Base-by-base conservation (phyloP, 345 rosid species). In the Rubroshorea leprosula region DNA sequence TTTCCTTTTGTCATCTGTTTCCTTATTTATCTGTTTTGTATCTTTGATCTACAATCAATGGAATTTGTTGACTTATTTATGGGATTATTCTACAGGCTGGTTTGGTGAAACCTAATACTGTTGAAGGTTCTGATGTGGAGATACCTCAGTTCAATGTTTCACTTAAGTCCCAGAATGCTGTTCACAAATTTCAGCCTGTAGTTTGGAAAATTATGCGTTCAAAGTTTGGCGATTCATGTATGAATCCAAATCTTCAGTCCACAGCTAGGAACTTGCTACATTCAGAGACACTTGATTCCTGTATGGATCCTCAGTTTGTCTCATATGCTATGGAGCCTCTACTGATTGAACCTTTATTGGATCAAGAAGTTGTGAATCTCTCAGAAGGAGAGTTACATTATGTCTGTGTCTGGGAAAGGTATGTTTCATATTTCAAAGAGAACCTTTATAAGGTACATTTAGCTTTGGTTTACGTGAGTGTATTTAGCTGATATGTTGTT, bases 311-410 rank as follows among this genome's bases (percentile, higher is more conserved):
- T 41, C 99, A 90, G 60, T 94, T 94, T 76, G 77, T 84, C 14
- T 94, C 99, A 51, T 97, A 94, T 72, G 97, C 87, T 64, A 90
- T 90, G 97, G 90, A 87, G 58, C 99, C 99, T 54, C 97, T 90
- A 61, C 95, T 85, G 59, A 90, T 94, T 44, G 99, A 94, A 69
- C 97, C 90, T 72, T 61, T 90, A 62, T 83, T 90, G 96, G 97
- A 94, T 77, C 99, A 87, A 69, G 86, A 87, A 83, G 94, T 93
- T 20, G 77, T 78, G 35, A 93, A 90, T 76, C 94, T 93, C 26
- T 93, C 99, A 38, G 99, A 97, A 65, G 99, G 99, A 76, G 99
- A 93, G 76, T 93, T 73, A 96, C 97, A 23, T 75, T 93, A 66
- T 83, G 92, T 66, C 80, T 89, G 20, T 93, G 99, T 68, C 96